Conservation (phyloP, 2,329 filamentous ascomycete species). For the Calycina herbarum region DNA sequence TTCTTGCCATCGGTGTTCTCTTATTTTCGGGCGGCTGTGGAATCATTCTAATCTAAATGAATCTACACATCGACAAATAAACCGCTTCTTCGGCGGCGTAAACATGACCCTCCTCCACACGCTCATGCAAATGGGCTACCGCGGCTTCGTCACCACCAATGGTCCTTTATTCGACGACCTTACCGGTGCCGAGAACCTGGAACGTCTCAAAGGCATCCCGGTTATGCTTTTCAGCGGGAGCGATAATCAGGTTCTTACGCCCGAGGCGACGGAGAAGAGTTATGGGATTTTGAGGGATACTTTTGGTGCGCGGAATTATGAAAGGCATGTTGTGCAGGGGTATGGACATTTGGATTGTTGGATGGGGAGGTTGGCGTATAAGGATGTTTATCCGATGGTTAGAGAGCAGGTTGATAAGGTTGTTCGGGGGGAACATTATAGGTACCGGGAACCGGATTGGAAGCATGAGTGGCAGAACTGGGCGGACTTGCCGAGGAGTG, state of each 20-base stretch:
- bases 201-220: conserved; percentile 51
- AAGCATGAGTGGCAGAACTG: conserved; percentile 23
- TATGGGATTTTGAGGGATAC: conserved; percentile 53
- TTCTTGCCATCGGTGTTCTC: conserved; percentile 58
- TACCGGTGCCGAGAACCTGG: conserved; percentile 51
- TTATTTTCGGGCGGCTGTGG: conserved; percentile 63
- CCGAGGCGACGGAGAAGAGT: conserved; percentile 52
- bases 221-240: conserved; percentile 56
- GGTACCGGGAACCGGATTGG: conserved; percentile 32
- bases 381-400: conserved; percentile 59
- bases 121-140: conserved; percentile 56
- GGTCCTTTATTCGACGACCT: conserved; percentile 48
- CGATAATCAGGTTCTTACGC: conserved; percentile 57
- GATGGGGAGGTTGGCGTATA: conserved; percentile 60
- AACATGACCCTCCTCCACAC: conserved; percentile 58
- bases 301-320: conserved; percentile 52
- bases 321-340: conserved; percentile 52
- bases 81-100: conserved; percentile 62
- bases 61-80: conserved; percentile 61
- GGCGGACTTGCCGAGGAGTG: conserved; percentile 14
- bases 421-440: conserved; percentile 31
- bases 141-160: conserved; percentile 54
- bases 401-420: conserved; percentile 56
- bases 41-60: conserved; percentile 65
- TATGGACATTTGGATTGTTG: conserved; percentile 63